These are phyloP conservation scores for Chernovozyma sophiae-reginae DNA, from an alignment of 1,139 yeast genomes.

Conservation along the genomic window DNA sequence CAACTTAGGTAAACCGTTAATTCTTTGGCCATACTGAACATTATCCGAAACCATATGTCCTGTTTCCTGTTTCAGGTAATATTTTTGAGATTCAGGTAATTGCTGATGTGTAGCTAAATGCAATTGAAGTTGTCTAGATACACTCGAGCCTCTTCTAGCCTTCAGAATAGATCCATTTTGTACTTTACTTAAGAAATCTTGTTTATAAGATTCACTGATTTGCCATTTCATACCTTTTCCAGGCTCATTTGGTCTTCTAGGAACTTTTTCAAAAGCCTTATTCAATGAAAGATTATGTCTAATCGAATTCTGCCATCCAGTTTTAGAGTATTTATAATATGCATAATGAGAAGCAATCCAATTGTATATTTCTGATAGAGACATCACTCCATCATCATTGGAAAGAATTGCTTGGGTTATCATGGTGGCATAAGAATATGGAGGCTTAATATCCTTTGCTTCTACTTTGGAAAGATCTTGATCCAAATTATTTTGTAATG, in stretches of 20 bases:
- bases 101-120: slow-evolving; percentile 69
- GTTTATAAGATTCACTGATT: slow-evolving; percentile 77
- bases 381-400: slow-evolving; percentile 81
- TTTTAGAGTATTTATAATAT: slow-evolving; percentile 83
- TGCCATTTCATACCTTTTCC: slow-evolving; percentile 99
- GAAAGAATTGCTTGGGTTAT: slow-evolving; percentile 94
- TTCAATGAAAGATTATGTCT: slow-evolving; percentile 57
- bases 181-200: slow-evolving; percentile 78
- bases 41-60: neutral
- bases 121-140: slow-evolving; percentile 70
- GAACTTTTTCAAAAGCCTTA: slow-evolving; percentile 82
- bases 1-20: slow-evolving; percentile 12
- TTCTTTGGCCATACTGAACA: neutral
- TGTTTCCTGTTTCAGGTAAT: slow-evolving; percentile 21
- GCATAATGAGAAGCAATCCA: slow-evolving; percentile 89
- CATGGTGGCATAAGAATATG: slow-evolving; percentile 96
- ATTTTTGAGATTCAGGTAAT: slow-evolving; percentile 50
- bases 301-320: slow-evolving; percentile 76
- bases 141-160: slow-evolving; percentile 75
- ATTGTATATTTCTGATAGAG: slow-evolving; percentile 84
- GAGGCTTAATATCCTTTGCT: slow-evolving; percentile 91
- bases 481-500: slow-evolving; percentile 46
- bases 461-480: slow-evolving; percentile 86
- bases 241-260: slow-evolving; percentile 92
- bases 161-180: slow-evolving; percentile 69